phyloP scores from a whole-genome alignment of 2,329 filamentous ascomycete species.

The Fusarium circinatum region DNA sequence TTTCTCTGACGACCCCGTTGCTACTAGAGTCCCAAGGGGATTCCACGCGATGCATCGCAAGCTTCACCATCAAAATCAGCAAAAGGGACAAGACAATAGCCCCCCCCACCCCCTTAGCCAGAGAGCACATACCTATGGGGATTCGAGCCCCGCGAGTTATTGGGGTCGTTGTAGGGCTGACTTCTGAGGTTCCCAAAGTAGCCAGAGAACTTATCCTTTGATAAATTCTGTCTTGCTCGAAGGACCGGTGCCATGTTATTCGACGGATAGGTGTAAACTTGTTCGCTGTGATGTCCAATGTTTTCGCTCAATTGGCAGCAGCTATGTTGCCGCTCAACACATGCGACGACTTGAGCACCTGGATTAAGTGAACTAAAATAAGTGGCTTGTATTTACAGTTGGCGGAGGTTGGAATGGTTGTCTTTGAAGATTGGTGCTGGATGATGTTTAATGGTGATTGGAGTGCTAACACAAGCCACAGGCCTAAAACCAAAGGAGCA shows the following conservation, averaged over 20 bases:
- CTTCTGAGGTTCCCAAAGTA: conserved; percentile 76
- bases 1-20: conserved; percentile 78
- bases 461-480: conserved; percentile 14
- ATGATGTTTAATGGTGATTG: conserved; percentile 16
- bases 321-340: background rate
- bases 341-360: background rate
- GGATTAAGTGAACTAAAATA: background rate
- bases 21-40: conserved; percentile 82
- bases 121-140: conserved; percentile 64
- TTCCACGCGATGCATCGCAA: conserved; percentile 90
- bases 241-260: conserved; percentile 55
- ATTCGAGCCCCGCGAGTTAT: conserved; percentile 61
- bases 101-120: background rate
- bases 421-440: conserved; percentile 8
- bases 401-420: background rate
- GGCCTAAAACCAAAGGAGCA: conserved; percentile 13
- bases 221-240: conserved; percentile 63
- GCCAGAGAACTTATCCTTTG: conserved; percentile 75
- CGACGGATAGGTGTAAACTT: background rate
- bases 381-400: background rate
- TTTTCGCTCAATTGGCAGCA: conserved; percentile 3
- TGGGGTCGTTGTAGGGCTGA: conserved; percentile 75
- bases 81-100: background rate
- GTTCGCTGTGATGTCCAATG: background rate
- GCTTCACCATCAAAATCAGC: conserved; percentile 53